Base-by-base conservation (phyloP, 2,329 filamentous ascomycete species). In the Aspergillus sp. region DNA sequence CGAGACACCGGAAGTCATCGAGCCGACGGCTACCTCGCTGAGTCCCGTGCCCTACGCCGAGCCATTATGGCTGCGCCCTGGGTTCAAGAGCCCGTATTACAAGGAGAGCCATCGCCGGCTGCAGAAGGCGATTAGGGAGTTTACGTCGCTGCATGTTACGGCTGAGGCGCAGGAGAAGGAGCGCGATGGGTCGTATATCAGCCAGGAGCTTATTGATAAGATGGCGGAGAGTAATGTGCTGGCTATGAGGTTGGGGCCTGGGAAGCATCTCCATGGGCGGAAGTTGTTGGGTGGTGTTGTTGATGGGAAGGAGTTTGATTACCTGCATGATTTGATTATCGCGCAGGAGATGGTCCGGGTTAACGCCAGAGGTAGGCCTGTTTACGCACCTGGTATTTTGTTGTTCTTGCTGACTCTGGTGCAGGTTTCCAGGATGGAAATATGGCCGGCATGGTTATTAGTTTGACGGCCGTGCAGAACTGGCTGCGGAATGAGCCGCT, bases 371-470 rank as follows among this genome's bases (percentile, higher is more conserved):
- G 91, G 70, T 70, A 39, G 9, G 63, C 62, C 21, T 19, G 6
- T 19, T 23, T 31, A n/a, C 3, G 19, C 17, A 7, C 15, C 4
- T 17, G 31, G 17, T 27, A 2, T 19, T 19, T 23, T 21, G 17
- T 43, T 31, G 3, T 44, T 49, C 19, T 31, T 35, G 17, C 35
- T 48, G 8, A 43, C 23, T 23, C 21, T 46, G 6, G n/a, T 41
- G 4, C 41, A 72, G 70, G 91, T 1, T 96, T 95, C 76, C 87
- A 91, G 73, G 91, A 96, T 71, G 91, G 90, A 3, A 93, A 91
- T 75, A 86, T 96, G 84, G 88, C 90, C 2, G 91, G 91, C 52
- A 91, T 96, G 89, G 87, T 87, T 27, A 96, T 96, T 64, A 86
- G 86, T 40, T 77, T 96, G 62, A 90, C 91, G 1, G 90, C 90